These are phyloP conservation scores for Asterionellopsis glacialis DNA, from an alignment of 108 stramenopile genomes.

Conservation along the genomic window DNA sequence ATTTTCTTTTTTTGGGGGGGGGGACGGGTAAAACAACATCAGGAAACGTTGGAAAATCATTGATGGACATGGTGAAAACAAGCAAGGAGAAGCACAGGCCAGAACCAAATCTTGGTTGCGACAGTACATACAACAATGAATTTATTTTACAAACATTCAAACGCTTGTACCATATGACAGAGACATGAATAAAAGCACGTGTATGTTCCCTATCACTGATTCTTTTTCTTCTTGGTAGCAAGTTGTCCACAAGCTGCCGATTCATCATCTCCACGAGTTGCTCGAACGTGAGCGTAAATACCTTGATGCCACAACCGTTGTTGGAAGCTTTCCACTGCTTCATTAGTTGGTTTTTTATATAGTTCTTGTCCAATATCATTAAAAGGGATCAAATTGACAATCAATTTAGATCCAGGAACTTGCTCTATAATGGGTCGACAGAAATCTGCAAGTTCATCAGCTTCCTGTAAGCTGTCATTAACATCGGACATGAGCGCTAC, in stretches of 20 bases:
- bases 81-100: too few relatives aligned
- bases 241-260: constrained; percentile 86
- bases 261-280: constrained; percentile 81
- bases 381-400: constrained; percentile 84
- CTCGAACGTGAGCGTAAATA: constrained; percentile 50
- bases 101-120: too few relatives aligned
- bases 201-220: not conserved
- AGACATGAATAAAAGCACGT: not conserved
- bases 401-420: constrained; percentile 50
- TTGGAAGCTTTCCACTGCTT: constrained; percentile 51
- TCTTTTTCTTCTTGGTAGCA: constrained; percentile 31
- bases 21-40: too few relatives aligned
- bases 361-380: constrained; percentile 59
- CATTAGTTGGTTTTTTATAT: constrained; percentile 51
- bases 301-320: constrained; percentile 36
- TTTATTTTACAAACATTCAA: not conserved
- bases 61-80: too few relatives aligned
- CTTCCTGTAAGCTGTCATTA: constrained; percentile 77
- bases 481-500: constrained; percentile 73
- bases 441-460: constrained; percentile 70
- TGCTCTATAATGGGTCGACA: constrained; percentile 43
- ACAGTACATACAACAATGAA: too few relatives aligned
- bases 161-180: not conserved
- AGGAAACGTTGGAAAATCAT: not conserved
- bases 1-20: too few relatives aligned